Evolutionary conservation across 1,284 basidiomycete species (phyloP).

Genomic region (Trichosporon ovoides): DNA sequence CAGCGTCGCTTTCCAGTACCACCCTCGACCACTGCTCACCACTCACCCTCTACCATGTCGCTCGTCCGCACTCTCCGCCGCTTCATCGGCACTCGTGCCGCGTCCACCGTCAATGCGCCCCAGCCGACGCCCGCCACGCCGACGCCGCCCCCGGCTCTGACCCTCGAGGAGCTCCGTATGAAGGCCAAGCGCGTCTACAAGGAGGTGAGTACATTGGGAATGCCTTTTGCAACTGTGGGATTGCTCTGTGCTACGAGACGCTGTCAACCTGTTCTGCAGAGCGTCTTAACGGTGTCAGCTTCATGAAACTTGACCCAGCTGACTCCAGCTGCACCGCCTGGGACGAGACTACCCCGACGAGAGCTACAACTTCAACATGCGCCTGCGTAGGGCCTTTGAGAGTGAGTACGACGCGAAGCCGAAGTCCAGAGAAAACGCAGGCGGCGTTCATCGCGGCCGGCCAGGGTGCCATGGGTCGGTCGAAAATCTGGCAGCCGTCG

Average conservation of each 20-base stretch:
- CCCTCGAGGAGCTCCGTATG: slow-evolving; percentile 27
- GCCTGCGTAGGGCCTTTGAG: slow-evolving; percentile 47
- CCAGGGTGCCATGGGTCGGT: background rate
- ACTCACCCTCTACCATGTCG: slow-evolving; percentile 39
- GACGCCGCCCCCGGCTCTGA: background rate
- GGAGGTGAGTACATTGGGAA: slow-evolving; percentile 32
- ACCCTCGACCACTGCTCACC: slow-evolving; percentile 59
- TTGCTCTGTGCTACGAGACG: background rate
- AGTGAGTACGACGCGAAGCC: slow-evolving; percentile 31
- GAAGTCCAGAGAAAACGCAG: no score
- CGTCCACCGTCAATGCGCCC: slow-evolving; percentile 11
- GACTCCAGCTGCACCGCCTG: slow-evolving; percentile 43
- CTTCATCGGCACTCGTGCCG: slow-evolving; percentile 10
- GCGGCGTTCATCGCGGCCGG: background rate
- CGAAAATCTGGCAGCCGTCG: background rate
- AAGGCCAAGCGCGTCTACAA: slow-evolving; percentile 48
- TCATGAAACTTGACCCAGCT: no score
- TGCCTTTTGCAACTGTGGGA: no score
- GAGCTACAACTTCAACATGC: slow-evolving; percentile 47
- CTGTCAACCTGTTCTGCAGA: background rate
- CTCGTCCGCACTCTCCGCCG: slow-evolving; percentile 9
- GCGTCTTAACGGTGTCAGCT: no score
- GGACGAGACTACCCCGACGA: slow-evolving; percentile 49
- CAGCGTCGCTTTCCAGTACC: background rate
- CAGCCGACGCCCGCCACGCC: slow-evolving; percentile 8